Evolutionary conservation across 2,329 filamentous ascomycete species (phyloP).

Genomic region (Dactylonectria macrodidyma): DNA sequence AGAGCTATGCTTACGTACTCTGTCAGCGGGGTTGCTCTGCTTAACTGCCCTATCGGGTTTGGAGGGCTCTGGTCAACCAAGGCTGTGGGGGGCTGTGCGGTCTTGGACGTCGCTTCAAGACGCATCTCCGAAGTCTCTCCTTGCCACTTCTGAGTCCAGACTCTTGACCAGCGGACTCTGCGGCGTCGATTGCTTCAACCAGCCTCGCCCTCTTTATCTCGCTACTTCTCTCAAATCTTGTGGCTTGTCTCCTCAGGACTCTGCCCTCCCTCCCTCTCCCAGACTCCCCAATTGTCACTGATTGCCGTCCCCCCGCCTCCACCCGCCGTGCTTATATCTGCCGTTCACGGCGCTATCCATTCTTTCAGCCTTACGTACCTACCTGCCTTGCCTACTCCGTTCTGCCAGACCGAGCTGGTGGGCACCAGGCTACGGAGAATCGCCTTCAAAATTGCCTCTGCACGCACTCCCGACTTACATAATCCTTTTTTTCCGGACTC

Average conservation of each 20-base stretch:
- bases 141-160: constrained; percentile 6
- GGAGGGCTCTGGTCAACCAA: constrained; percentile 9
- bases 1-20: not conserved
- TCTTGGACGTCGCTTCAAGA: constrained; percentile 10
- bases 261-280: not conserved
- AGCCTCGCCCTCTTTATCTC: not conserved
- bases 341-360: constrained; percentile 15
- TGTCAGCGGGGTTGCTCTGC: not conserved
- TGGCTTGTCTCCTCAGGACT: not conserved
- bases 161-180: constrained; percentile 1
- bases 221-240: not conserved
- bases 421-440: constrained; percentile 10
- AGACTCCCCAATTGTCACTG: constrained; percentile 4
- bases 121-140: constrained; percentile 15
- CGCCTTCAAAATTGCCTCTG: constrained; percentile 3
- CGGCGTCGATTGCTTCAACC: constrained; percentile 10
- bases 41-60: constrained; percentile 7
- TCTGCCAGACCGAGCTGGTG: constrained; percentile 11
- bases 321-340: constrained; percentile 18
- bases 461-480: constrained; percentile 12
- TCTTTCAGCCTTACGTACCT: constrained; percentile 23
- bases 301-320: constrained; percentile 17
- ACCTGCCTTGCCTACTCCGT: not conserved
- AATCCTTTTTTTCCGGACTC: constrained; percentile 20
- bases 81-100: constrained; percentile 23